A percentile compares a stretch with the other conserved stretches of the same genome.
These are phyloP conservation scores for Dentipellis sp. DNA, from an alignment of 768 basidiomycete species.

Conservation along the genomic window DNA sequence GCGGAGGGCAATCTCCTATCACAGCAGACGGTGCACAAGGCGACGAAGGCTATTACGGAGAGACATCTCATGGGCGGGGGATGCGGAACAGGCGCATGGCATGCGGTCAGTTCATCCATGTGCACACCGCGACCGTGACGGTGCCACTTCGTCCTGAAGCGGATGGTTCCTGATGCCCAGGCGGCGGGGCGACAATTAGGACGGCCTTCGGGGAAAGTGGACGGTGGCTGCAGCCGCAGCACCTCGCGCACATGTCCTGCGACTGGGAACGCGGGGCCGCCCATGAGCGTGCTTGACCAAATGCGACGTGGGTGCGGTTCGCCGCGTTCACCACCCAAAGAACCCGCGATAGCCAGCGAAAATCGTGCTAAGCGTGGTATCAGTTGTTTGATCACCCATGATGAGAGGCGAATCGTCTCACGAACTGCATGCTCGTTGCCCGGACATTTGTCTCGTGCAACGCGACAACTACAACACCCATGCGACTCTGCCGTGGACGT, in stretches of 20 bases:
- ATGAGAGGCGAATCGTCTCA: not conserved
- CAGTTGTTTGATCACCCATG: not conserved
- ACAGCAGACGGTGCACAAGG: not conserved
- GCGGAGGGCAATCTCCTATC: not conserved
- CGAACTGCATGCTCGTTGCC: too few relatives aligned
- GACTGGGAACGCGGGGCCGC: not conserved
- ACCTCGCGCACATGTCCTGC: too few relatives aligned
- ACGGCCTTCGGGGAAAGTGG: not conserved
- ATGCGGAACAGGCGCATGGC: not conserved
- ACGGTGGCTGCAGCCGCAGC: too few relatives aligned
- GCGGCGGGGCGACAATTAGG: not conserved
- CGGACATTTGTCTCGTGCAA: too few relatives aligned
- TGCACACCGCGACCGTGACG: not conserved
- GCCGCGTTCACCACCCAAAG: not conserved
- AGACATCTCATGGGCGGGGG: not conserved
- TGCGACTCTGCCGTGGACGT: not conserved
- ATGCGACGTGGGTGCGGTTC: not conserved
- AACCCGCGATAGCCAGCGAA: not conserved
- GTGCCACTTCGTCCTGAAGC: not conserved
- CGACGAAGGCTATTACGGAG: not conserved
- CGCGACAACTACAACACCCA: too few relatives aligned
- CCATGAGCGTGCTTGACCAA: not conserved
- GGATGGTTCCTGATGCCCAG: not conserved
- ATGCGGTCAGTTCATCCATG: not conserved
- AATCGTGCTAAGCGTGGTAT: not conserved